Conservation (phyloP, 2,329 filamentous ascomycete genomes). For the Epichloe gansuensis region DNA sequence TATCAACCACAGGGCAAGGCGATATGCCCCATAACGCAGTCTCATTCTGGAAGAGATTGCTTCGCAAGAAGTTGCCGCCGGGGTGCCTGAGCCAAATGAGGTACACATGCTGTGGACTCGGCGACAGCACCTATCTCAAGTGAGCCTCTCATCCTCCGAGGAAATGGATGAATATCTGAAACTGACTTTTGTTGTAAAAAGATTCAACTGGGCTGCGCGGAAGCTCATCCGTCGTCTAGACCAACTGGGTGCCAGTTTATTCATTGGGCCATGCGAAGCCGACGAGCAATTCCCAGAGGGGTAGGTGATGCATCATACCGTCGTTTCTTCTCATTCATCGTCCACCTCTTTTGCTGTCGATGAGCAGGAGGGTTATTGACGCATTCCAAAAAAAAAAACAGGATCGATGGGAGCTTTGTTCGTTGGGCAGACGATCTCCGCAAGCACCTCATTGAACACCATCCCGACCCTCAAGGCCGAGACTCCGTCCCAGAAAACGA, state of each 20-base stretch:
- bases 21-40: constrained; percentile 78
- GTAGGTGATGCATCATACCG: constrained; percentile 27
- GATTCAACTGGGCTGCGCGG: constrained; percentile 84
- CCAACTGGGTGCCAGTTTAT: constrained; percentile 68
- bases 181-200: constrained; percentile 19
- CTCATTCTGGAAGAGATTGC: constrained; percentile 71
- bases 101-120: constrained; percentile 82
- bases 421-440: constrained; percentile 62
- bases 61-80: constrained; percentile 63
- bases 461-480: constrained; percentile 55
- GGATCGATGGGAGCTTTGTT: constrained; percentile 69
- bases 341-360: neutral
- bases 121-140: constrained; percentile 90
- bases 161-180: neutral
- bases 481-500: constrained; percentile 61
- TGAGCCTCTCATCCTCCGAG: constrained; percentile 26
- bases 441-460: constrained; percentile 50
- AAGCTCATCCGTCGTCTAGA: constrained; percentile 75
- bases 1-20: constrained; percentile 90
- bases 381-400: constrained; percentile 20
- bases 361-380: neutral
- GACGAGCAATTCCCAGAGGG: constrained; percentile 92
- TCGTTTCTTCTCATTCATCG: constrained; percentile 14
- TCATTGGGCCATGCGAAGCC: constrained; percentile 70
- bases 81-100: constrained; percentile 53